Percentiles rank a stretch among this genome's conserved stretches.
These are phyloP conservation scores for Hortiboletus campestris DNA, from an alignment of 768 basidiomycete species.

Conservation along the genomic window DNA sequence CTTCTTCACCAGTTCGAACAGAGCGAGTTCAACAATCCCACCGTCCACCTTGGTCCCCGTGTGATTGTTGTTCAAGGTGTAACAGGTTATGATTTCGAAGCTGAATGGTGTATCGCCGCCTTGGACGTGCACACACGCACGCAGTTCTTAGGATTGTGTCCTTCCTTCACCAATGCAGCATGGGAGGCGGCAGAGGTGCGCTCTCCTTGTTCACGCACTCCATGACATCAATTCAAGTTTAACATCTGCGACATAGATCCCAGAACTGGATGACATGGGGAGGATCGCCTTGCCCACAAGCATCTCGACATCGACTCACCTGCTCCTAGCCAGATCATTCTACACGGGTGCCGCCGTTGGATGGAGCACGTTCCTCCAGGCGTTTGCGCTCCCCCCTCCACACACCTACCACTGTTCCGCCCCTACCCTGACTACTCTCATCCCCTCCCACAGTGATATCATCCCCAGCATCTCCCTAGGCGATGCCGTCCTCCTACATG, in stretches of 20 bases:
- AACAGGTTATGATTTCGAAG: not conserved
- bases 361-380: conserved; percentile 11
- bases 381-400: conserved; percentile 9
- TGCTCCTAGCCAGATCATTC: conserved; percentile 14
- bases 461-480: not conserved
- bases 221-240: too few relatives aligned
- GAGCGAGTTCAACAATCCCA: not conserved
- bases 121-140: conserved; percentile 19
- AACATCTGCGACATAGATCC: not conserved
- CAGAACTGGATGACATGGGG: too few relatives aligned
- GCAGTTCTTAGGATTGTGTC: not conserved
- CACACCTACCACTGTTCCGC: not conserved
- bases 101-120: not conserved
- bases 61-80: conserved; percentile 4
- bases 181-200: conserved; percentile 3
- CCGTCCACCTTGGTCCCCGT: conserved; percentile 17
- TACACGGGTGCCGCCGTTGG: too few relatives aligned
- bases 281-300: too few relatives aligned
- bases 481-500: conserved; percentile 9
- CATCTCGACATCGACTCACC: conserved; percentile 24
- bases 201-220: not conserved
- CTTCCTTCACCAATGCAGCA: not conserved
- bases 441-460: conserved; percentile 7
- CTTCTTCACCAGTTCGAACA: conserved; percentile 15
- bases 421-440: not conserved